A percentile compares a stretch with the other conserved stretches of the same genome.
phyloP scores from a whole-genome alignment of 768 basidiomycete genomes.

The Porphyrellus cyaneotinctus region DNA sequence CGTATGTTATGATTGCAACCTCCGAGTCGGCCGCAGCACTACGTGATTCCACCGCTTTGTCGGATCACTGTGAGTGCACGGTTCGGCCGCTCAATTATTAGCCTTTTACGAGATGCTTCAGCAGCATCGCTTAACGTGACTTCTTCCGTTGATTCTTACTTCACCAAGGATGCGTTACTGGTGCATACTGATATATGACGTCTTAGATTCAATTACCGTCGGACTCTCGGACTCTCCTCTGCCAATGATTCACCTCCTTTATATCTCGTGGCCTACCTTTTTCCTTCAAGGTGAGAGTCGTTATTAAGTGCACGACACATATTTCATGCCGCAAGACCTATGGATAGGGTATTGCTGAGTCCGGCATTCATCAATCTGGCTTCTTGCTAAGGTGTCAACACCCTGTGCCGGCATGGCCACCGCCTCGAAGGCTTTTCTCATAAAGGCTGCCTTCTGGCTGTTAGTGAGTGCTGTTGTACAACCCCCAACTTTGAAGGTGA shows the following conservation, averaged over 20 bases:
- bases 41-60: too few relatives aligned
- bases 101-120: too few relatives aligned
- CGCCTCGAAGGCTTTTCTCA: constrained; percentile 7
- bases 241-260: background rate
- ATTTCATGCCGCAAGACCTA: background rate
- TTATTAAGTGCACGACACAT: background rate
- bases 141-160: too few relatives aligned
- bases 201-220: too few relatives aligned
- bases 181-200: too few relatives aligned
- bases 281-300: background rate
- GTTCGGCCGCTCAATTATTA: too few relatives aligned
- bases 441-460: constrained; percentile 8
- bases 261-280: background rate
- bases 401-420: background rate
- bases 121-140: too few relatives aligned
- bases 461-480: background rate
- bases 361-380: constrained; percentile 8
- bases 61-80: too few relatives aligned
- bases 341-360: background rate
- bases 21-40: too few relatives aligned
- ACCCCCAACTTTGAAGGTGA: constrained; percentile 8
- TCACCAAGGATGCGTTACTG: too few relatives aligned
- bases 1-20: too few relatives aligned
- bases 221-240: background rate
- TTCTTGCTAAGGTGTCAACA: background rate